These are phyloP conservation scores for Anethum foeniculum DNA, from an alignment of 140 eudicot species.

Conservation along the genomic window DNA sequence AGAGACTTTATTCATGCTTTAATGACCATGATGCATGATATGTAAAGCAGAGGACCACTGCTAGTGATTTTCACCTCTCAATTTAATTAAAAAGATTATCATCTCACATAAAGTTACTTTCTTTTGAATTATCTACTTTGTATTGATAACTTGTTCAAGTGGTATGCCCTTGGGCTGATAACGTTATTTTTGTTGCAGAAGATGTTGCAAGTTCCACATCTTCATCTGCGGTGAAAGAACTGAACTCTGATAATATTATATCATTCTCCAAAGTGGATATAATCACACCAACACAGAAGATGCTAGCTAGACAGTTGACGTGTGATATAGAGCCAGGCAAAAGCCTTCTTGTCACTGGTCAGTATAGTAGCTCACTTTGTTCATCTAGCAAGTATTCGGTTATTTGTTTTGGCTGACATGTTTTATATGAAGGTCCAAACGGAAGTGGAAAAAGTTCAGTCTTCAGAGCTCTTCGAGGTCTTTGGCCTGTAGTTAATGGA, in stretches of 20 bases:
- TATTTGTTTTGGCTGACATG: neutral
- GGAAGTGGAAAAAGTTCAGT: constrained; percentile 98
- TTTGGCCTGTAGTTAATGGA: constrained; percentile 89
- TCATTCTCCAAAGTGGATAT: constrained; percentile 85
- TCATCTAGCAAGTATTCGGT: neutral
- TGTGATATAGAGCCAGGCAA: constrained; percentile 73
- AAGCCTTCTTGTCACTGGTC: constrained; percentile 93
- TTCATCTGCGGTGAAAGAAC: constrained; percentile 15
- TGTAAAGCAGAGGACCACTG: neutral
- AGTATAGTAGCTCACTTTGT: constrained; percentile 20
- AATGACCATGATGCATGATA: neutral
- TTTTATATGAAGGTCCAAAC: constrained; percentile 71
- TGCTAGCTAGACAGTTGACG: constrained; percentile 71
- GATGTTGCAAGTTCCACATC: constrained; percentile 28
- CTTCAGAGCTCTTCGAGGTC: constrained; percentile 85
- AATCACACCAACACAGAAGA: constrained; percentile 71
- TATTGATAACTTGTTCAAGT: neutral
- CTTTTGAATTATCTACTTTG: neutral
- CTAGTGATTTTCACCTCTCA: neutral
- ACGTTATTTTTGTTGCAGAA: constrained; percentile 30
- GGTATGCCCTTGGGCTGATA: constrained; percentile 18
- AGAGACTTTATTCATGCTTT: neutral
- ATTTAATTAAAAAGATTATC: neutral
- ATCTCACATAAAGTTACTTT: neutral
- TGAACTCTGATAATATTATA: constrained; percentile 39